Percentiles rank a stretch among this genome's conserved stretches.
Conservation (phyloP, 768 basidiomycete species). For the Kwoniella europaea region DNA sequence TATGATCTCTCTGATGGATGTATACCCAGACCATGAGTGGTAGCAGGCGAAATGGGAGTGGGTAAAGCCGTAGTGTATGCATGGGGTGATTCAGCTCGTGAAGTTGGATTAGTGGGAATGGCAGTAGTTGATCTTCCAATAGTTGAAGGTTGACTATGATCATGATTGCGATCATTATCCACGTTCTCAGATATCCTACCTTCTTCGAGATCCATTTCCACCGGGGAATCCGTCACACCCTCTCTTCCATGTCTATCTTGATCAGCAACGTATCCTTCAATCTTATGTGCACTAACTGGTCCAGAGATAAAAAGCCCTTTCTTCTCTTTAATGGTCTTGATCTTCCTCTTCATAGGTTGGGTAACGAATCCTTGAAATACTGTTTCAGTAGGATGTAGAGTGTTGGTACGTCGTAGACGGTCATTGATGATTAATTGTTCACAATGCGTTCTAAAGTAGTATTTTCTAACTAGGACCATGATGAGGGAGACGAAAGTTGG, state of each 20-base stretch:
- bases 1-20: background rate
- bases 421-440: slow-evolving; percentile 39
- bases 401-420: slow-evolving; percentile 31
- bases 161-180: background rate
- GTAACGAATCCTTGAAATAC: slow-evolving; percentile 14
- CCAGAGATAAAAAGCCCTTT: slow-evolving; percentile 13
- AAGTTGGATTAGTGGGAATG: background rate
- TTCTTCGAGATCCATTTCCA: slow-evolving; percentile 3
- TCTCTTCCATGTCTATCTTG: background rate
- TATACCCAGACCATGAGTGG: background rate
- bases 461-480: slow-evolving; percentile 50
- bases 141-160: slow-evolving; percentile 15
- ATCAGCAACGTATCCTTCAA: slow-evolving; percentile 13
- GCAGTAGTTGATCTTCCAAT: slow-evolving; percentile 15
- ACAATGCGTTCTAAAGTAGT: slow-evolving; percentile 46
- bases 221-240: slow-evolving; percentile 17
- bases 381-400: slow-evolving; percentile 15
- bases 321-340: background rate
- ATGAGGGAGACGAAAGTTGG: slow-evolving; percentile 41
- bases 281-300: slow-evolving; percentile 13
- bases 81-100: slow-evolving; percentile 1
- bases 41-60: background rate
- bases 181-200: background rate
- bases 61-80: slow-evolving; percentile 15
- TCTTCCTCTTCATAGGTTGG: slow-evolving; percentile 13